These are phyloP conservation scores for Populus hybrid DNA, from an alignment of 441 rosid genomes.

Conservation along the genomic window DNA sequence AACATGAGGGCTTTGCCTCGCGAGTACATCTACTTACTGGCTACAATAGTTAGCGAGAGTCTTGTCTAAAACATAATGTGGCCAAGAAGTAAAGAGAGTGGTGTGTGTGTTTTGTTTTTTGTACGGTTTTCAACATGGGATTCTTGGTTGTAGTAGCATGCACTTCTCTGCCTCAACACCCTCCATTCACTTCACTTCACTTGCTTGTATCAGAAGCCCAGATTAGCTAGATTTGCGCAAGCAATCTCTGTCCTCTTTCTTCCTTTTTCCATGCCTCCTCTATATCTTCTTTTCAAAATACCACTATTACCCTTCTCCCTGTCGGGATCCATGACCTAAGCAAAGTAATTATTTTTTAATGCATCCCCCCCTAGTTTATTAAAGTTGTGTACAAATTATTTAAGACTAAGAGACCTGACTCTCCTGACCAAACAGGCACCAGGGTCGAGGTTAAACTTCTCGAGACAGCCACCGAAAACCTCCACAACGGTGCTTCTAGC, in stretches of 20 bases:
- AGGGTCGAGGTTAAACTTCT: constrained; percentile 37
- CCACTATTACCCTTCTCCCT: constrained; percentile 14
- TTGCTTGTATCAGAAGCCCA: constrained; percentile 29
- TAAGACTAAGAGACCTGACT: background rate
- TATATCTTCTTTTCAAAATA: constrained; percentile 9
- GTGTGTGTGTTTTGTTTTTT: background rate
- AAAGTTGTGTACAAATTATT: background rate
- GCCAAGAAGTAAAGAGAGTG: constrained; percentile 6
- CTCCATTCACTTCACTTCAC: background rate
- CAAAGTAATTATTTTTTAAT: background rate
- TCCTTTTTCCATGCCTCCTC: constrained; percentile 23
- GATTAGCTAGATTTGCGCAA: constrained; percentile 55
- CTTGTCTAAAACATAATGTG: constrained; percentile 16
- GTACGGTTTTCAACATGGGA: constrained; percentile 10
- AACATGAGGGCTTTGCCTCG: background rate
- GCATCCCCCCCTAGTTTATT: background rate
- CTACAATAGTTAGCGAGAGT: background rate
- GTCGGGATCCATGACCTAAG: background rate
- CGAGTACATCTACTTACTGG: background rate
- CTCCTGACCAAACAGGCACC: constrained; percentile 30
- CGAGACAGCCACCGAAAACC: constrained; percentile 48
- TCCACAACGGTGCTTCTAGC: constrained; percentile 9
- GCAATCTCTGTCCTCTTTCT: constrained; percentile 36
- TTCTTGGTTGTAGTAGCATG: background rate
- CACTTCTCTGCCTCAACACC: background rate